Evolutionary conservation across 2,329 filamentous ascomycete genomes (phyloP), one percentile per base, ranked within the genome.

Genomic region (Fusarium tuaranense): DNA sequence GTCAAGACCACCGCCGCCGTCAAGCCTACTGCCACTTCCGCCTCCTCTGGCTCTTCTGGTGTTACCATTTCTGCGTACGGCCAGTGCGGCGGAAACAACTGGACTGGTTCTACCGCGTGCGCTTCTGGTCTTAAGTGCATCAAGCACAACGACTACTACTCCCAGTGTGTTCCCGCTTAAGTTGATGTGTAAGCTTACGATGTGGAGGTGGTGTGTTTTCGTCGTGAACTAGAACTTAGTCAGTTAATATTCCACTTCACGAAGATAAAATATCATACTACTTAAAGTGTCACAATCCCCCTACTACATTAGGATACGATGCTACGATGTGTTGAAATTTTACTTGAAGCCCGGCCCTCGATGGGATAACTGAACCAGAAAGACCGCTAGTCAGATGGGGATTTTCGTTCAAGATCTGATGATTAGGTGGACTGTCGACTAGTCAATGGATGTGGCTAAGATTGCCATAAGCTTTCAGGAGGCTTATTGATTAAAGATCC

Each of bases 81-180:
- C 16, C 69, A 70, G 38, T 80, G 78, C 36, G 79, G 77, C 12
- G 79, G 79, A 8, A 38, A 27, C 8, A 71, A 62, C 65, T 76
- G 73, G 69, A 70, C 63, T 32, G 78, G 78, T 44, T 34, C 72
- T 2, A 77, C 67, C 13, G 65, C 70, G 8, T 80, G 78, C 53
- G 71, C 58, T 20, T 65, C 68, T 7, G 78, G 78, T 4, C 67
- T 69, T 12, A 67, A 57, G 14, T 79, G 78, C 41, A 57, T 66
- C 20, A 62, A 70, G 53, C 68, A 71, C 63, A 79, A 76, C 38
- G 71, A 79, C 16, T 79, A 67, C 69, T 80, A 80, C 67, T 71
- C 68, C 6, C 76, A 79, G 70, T 79, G 78, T 55, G 16, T 76
- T 13, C 22, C 44, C 30, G 48, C 48, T 48, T 63, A 53, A 32